Percentiles rank a stretch among this genome's conserved stretches.
Conservation (phyloP, 164 flowering plant genomes). For the Dillenia suffruticosa region DNA sequence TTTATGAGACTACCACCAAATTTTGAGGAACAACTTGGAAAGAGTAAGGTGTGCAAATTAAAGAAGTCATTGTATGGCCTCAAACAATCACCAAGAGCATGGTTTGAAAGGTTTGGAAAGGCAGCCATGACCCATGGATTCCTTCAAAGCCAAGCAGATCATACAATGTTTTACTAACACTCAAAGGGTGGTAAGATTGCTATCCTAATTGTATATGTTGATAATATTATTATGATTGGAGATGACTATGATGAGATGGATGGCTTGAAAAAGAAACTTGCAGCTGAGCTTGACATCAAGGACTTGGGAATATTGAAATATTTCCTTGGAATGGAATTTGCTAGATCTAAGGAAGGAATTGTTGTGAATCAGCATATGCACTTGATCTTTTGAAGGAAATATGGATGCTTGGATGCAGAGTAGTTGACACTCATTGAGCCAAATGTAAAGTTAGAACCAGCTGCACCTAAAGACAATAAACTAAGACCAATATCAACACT, state of each 20-base stretch:
- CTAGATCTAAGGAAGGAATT: not conserved
- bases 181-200: not conserved
- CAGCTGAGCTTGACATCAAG: not conserved
- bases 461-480: too few species aligned
- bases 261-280: not conserved
- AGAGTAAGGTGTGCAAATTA: not conserved
- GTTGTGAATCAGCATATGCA: too few species aligned
- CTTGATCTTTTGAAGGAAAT: too few species aligned
- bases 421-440: not conserved
- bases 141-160: not conserved
- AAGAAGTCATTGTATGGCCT: not conserved
- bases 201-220: not conserved
- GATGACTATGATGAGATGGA: not conserved
- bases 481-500: too few species aligned
- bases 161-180: not conserved
- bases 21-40: not conserved
- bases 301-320: not conserved
- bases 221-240: not conserved
- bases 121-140: not conserved
- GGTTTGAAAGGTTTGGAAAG: not conserved
- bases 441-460: not conserved
- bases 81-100: not conserved
- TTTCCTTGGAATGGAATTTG: slow-evolving; percentile 1
- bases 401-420: not conserved
- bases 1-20: too few species aligned